These are phyloP conservation scores for Aspergillus cavernicola DNA, from an alignment of 495 filamentous ascomycete species.

Conservation along the genomic window DNA sequence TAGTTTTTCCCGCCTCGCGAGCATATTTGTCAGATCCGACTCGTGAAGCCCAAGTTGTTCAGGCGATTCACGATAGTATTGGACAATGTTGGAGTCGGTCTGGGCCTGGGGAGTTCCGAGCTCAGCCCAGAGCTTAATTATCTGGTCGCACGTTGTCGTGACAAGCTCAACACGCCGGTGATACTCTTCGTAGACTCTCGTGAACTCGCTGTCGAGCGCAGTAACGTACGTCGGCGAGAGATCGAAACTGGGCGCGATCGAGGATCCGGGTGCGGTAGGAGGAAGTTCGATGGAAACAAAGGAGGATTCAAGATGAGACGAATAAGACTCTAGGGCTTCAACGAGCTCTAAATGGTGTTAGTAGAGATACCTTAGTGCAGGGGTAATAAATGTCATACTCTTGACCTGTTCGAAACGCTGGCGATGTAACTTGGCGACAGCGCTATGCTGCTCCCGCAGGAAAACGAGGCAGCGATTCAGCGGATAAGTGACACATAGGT, in stretches of 20 bases:
- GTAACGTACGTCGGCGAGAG: slow-evolving; percentile 85
- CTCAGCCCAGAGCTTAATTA: slow-evolving; percentile 93
- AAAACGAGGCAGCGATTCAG: slow-evolving; percentile 70
- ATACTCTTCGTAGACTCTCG: slow-evolving; percentile 92
- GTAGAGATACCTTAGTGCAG: slow-evolving; percentile 7
- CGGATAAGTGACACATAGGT: slow-evolving; percentile 73
- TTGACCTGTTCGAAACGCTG: slow-evolving; percentile 93
- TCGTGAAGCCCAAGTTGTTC: slow-evolving; percentile 91
- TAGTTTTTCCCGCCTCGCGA: slow-evolving; percentile 72
- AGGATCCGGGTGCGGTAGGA: slow-evolving; percentile 68
- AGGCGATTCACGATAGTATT: slow-evolving; percentile 81
- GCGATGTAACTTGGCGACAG: slow-evolving; percentile 73
- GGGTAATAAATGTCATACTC: slow-evolving; percentile 54
- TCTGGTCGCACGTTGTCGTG: slow-evolving; percentile 70
- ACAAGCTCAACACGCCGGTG: slow-evolving; percentile 72
- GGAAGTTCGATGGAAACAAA: slow-evolving; percentile 81
- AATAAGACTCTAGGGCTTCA: slow-evolving; percentile 89
- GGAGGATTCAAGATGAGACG: slow-evolving; percentile 83
- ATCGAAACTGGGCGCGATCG: slow-evolving; percentile 78
- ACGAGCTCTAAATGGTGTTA: slow-evolving; percentile 67
- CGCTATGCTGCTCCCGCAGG: slow-evolving; percentile 80
- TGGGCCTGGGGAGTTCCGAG: slow-evolving; percentile 89
- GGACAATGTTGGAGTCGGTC: slow-evolving; percentile 81
- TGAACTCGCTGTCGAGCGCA: slow-evolving; percentile 84
- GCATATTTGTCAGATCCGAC: slow-evolving; percentile 72